A percentile compares a stretch with the other conserved stretches of the same genome.
Evolutionary conservation across 1,139 yeast species (phyloP).

Genomic region (Pichia sp.): DNA sequence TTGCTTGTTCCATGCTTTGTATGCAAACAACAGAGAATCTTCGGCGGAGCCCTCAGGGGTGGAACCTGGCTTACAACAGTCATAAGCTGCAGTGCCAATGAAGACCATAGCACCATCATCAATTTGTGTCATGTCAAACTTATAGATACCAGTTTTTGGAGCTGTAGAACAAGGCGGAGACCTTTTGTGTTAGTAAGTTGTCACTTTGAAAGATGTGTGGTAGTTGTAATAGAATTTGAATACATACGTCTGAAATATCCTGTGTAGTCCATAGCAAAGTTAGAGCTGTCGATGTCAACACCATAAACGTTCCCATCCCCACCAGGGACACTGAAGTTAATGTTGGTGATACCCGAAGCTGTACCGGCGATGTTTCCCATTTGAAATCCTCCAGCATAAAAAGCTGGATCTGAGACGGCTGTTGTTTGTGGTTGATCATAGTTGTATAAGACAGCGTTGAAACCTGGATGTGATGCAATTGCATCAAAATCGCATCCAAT

Average conservation of each 20-base stretch:
- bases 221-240: too few species aligned
- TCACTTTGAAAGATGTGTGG: too few species aligned
- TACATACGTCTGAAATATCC: slow-evolving; percentile 12
- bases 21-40: slow-evolving; percentile 3
- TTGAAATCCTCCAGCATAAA: slow-evolving; percentile 5
- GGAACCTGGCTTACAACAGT: slow-evolving; percentile 22
- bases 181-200: not conserved
- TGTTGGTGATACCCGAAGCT: slow-evolving; percentile 1
- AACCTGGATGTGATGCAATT: slow-evolving; percentile 6
- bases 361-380: slow-evolving; percentile 1
- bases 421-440: not conserved
- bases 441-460: slow-evolving; percentile 3
- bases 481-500: slow-evolving; percentile 9
- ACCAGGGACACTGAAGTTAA: slow-evolving; percentile 6
- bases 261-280: slow-evolving; percentile 9
- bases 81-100: slow-evolving; percentile 24
- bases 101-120: slow-evolving; percentile 25
- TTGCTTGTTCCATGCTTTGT: slow-evolving; percentile 4
- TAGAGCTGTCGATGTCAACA: slow-evolving; percentile 2
- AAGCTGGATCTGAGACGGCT: slow-evolving; percentile 2
- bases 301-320: slow-evolving; percentile 2
- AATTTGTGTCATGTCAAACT: slow-evolving; percentile 14
- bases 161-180: too few species aligned
- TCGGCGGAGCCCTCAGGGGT: slow-evolving; percentile 6
- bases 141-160: slow-evolving; percentile 21